phyloP scores from a whole-genome alignment of 1,284 basidiomycete genomes.

The Coniferiporia sulphurascens region DNA sequence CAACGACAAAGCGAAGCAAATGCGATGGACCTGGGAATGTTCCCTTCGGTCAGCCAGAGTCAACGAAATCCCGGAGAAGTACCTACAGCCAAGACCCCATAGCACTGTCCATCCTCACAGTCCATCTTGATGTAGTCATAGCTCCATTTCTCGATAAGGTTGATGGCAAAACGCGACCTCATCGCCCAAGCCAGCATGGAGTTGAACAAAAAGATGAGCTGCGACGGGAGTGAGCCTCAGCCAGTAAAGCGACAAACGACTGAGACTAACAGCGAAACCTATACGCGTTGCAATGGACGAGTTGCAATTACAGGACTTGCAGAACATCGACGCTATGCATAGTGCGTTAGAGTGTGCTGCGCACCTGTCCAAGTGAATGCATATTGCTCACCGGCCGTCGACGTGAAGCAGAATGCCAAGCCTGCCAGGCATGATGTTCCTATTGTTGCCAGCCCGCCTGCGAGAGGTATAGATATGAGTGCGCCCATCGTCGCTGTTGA shows the following conservation, averaged over 20 bases:
- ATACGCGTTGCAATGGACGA: slow-evolving; percentile 97
- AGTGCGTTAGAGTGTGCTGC: not conserved
- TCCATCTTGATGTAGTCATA: slow-evolving; percentile 99
- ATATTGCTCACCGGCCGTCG: slow-evolving; percentile 62
- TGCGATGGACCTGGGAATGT: slow-evolving; percentile 76
- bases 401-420: slow-evolving; percentile 77
- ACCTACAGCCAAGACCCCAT: slow-evolving; percentile 92
- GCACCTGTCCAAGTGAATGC: slow-evolving; percentile 21
- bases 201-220: slow-evolving; percentile 95
- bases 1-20: slow-evolving; percentile 91
- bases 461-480: slow-evolving; percentile 82
- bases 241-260: not conserved
- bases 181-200: slow-evolving; percentile 97
- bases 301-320: slow-evolving; percentile 98
- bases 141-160: slow-evolving; percentile 87
- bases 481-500: slow-evolving; percentile 57
- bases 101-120: slow-evolving; percentile 89
- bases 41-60: not conserved
- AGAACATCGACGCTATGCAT: slow-evolving; percentile 85
- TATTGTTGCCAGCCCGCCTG: slow-evolving; percentile 72
- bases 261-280: slow-evolving; percentile 77
- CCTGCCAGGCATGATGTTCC: slow-evolving; percentile 80
- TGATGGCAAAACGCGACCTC: slow-evolving; percentile 85
- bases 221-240: slow-evolving; percentile 6
- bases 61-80: not conserved